Conservation (phyloP, 2,329 filamentous ascomycete genomes). For the Epichloe festucae region DNA sequence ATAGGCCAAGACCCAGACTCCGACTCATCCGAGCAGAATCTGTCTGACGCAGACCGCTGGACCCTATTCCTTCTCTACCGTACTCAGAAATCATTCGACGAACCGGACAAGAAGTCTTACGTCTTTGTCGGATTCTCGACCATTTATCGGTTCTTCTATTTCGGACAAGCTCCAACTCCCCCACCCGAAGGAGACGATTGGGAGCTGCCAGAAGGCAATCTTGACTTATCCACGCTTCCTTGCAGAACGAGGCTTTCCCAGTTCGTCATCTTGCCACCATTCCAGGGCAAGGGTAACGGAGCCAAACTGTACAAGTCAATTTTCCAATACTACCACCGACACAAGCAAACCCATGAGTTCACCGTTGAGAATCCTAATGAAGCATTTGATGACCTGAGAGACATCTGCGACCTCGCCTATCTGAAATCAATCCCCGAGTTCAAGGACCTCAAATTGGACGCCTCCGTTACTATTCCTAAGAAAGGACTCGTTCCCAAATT, state of each 20-base stretch:
- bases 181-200: slow-evolving; percentile 27
- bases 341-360: slow-evolving; percentile 62
- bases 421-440: slow-evolving; percentile 49
- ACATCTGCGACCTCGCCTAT: slow-evolving; percentile 57
- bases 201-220: slow-evolving; percentile 31
- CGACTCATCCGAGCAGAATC: slow-evolving; percentile 49
- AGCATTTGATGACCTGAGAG: slow-evolving; percentile 67
- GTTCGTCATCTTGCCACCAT: slow-evolving; percentile 81
- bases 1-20: slow-evolving; percentile 39
- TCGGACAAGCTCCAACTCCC: slow-evolving; percentile 32
- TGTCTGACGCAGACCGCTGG: slow-evolving; percentile 71
- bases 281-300: slow-evolving; percentile 70
- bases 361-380: slow-evolving; percentile 92
- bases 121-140: slow-evolving; percentile 82
- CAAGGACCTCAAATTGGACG: slow-evolving; percentile 40
- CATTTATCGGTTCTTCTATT: slow-evolving; percentile 73
- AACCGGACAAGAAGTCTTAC: slow-evolving; percentile 46
- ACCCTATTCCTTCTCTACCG: slow-evolving; percentile 79
- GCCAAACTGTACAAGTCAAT: slow-evolving; percentile 70
- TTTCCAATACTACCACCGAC: slow-evolving; percentile 54
- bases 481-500: slow-evolving; percentile 30
- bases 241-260: slow-evolving; percentile 81
- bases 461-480: slow-evolving; percentile 33
- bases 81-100: slow-evolving; percentile 34
- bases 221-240: slow-evolving; percentile 48